These are phyloP conservation scores for Solanum peruvianum DNA, from an alignment of 257 asterid species.

Conservation along the genomic window DNA sequence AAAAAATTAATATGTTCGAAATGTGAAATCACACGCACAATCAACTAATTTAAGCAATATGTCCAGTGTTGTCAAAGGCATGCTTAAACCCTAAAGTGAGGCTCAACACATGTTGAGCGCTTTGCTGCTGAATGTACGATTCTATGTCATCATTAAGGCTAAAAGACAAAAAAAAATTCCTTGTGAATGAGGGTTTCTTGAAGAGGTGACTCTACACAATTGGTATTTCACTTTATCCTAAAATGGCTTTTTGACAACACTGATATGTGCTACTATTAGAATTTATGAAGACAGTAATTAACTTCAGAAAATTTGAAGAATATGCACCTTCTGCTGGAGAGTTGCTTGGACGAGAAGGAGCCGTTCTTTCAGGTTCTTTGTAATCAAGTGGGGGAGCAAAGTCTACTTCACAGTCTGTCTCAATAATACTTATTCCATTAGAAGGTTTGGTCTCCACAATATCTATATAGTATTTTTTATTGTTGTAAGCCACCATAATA, in stretches of 20 bases:
- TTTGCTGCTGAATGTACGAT: not conserved
- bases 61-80: not conserved
- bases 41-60: not conserved
- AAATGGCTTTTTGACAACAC: not conserved
- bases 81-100: not conserved
- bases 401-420: conserved; percentile 99
- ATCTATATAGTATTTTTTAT: conserved; percentile 85
- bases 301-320: not conserved
- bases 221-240: not conserved
- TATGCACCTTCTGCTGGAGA: conserved; percentile 50
- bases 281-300: not conserved
- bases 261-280: not conserved
- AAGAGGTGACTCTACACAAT: not conserved
- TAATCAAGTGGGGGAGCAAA: conserved; percentile 99
- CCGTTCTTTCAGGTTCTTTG: conserved; percentile 83
- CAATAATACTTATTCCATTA: conserved; percentile 79
- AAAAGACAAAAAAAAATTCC: not conserved
- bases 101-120: not conserved
- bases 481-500: conserved; percentile 98
- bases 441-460: conserved; percentile 96
- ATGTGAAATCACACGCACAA: not conserved
- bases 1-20: not conserved
- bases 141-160: not conserved
- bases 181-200: not conserved
- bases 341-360: conserved; percentile 35